Percentiles rank a stretch among this genome's conserved stretches.
Evolutionary conservation across 2,329 filamentous ascomycete species (phyloP).

Genomic region (Aspergillus neotritici): DNA sequence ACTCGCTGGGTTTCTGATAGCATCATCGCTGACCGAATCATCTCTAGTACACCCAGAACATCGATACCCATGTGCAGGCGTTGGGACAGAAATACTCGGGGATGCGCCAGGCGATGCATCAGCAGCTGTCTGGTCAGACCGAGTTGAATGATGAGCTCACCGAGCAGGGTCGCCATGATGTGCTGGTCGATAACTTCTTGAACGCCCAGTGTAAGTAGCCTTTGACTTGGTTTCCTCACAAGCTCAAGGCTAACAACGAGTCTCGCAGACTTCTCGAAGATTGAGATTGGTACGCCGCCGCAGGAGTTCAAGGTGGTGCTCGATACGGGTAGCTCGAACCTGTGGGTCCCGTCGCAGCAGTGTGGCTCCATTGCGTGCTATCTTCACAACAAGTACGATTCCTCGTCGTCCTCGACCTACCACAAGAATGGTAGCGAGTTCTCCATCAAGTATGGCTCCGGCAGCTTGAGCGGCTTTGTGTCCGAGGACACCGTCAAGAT

Average conservation of each 20-base stretch:
- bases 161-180: constrained; percentile 63
- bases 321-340: constrained; percentile 96
- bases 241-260: neutral
- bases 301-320: constrained; percentile 98
- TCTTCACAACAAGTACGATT: constrained; percentile 95
- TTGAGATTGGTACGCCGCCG: constrained; percentile 82
- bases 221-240: neutral
- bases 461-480: constrained; percentile 86
- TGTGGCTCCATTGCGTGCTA: constrained; percentile 98
- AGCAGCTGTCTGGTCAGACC: constrained; percentile 73
- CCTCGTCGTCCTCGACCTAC: constrained; percentile 79
- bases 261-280: constrained; percentile 84
- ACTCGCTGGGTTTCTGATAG: neutral
- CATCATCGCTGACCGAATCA: constrained; percentile 9
- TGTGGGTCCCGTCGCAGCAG: constrained; percentile 89
- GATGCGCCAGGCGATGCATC: constrained; percentile 61
- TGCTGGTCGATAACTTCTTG: constrained; percentile 94
- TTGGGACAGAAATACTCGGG: constrained; percentile 98
- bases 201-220: constrained; percentile 85
- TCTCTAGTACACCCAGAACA: constrained; percentile 64
- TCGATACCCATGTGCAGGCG: constrained; percentile 73
- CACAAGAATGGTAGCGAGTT: constrained; percentile 91
- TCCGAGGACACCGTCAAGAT: constrained; percentile 83
- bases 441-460: constrained; percentile 92
- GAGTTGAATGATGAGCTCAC: constrained; percentile 61